Percentiles rank a stretch among this genome's conserved stretches.
Conservation (phyloP, 1,284 basidiomycete species). For the Thecaphora thlaspeos region DNA sequence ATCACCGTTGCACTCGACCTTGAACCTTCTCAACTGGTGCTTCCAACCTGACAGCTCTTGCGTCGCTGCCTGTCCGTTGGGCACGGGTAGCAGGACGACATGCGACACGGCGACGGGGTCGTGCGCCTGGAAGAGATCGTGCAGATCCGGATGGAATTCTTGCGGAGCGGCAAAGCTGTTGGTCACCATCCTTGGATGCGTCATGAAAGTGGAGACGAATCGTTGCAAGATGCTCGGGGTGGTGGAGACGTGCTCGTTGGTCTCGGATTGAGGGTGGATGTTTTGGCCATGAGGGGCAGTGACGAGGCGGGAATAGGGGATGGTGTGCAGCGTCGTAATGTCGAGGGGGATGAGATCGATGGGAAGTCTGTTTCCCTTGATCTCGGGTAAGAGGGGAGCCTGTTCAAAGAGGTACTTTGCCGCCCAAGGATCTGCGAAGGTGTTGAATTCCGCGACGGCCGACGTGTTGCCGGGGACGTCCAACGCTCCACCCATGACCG, state of each 20-base stretch:
- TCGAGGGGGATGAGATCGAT: slow-evolving; percentile 50
- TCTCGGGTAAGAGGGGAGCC: slow-evolving; percentile 16
- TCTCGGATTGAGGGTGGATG: slow-evolving; percentile 2
- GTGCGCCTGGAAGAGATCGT: slow-evolving; percentile 51
- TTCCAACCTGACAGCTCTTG: slow-evolving; percentile 39
- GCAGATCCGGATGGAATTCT: slow-evolving; percentile 39
- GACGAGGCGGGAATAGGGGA: slow-evolving; percentile 45
- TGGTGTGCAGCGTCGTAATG: slow-evolving; percentile 43
- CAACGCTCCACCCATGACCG: slow-evolving; percentile 94
- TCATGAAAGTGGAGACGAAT: slow-evolving; percentile 44
- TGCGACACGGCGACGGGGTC: slow-evolving; percentile 54
- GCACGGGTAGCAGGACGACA: slow-evolving; percentile 37
- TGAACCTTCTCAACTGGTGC: slow-evolving; percentile 25
- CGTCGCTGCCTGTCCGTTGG: background rate
- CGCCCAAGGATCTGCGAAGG: slow-evolving; percentile 87
- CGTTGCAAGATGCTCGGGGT: slow-evolving; percentile 15
- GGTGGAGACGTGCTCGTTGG: slow-evolving; percentile 8
- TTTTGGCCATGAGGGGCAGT: slow-evolving; percentile 15
- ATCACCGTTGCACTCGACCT: slow-evolving; percentile 46
- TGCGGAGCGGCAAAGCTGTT: slow-evolving; percentile 42
- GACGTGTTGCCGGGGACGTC: slow-evolving; percentile 89
- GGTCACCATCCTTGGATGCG: slow-evolving; percentile 46
- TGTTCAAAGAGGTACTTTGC: slow-evolving; percentile 60
- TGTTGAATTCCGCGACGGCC: slow-evolving; percentile 70
- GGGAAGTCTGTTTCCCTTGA: slow-evolving; percentile 21